Evolutionary conservation across 805 yeast species (phyloP).

Genomic region (Isabelozyma rhagii): DNA sequence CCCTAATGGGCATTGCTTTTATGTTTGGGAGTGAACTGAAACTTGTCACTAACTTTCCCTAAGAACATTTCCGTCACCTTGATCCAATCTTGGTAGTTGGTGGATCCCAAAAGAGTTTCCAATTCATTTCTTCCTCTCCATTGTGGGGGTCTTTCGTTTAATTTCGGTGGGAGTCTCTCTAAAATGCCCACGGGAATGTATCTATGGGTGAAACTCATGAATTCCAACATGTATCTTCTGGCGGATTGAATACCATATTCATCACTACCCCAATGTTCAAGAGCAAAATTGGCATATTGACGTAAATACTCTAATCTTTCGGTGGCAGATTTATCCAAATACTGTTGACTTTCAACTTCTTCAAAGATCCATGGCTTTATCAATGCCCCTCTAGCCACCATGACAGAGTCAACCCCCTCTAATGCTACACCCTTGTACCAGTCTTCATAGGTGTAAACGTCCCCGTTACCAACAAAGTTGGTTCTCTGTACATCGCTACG

Average conservation of each 20-base stretch:
- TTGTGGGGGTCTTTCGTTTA: conserved; percentile 90
- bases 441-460: conserved; percentile 80
- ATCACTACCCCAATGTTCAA: conserved; percentile 98
- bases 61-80: conserved; percentile 92
- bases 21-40: conserved; percentile 88
- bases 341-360: conserved; percentile 86
- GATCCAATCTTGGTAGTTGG: conserved; percentile 92
- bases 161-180: conserved; percentile 80
- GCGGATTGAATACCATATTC: conserved; percentile 88
- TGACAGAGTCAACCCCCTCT: conserved; percentile 81
- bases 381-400: conserved; percentile 97
- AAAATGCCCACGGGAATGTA: conserved; percentile 92
- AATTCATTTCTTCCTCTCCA: conserved; percentile 93
- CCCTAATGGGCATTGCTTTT: conserved; percentile 67
- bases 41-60: conserved; percentile 76
- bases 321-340: conserved; percentile 83
- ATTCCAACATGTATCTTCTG: conserved; percentile 91
- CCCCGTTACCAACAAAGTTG: conserved; percentile 94
- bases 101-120: conserved; percentile 83
- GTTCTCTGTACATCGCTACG: conserved; percentile 57
- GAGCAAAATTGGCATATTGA: conserved; percentile 72
- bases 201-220: conserved; percentile 88
- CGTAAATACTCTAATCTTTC: conserved; percentile 79
- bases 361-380: conserved; percentile 99
- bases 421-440: conserved; percentile 72